These are phyloP conservation scores for Penicillium daleae DNA, from an alignment of 495 filamentous ascomycete species.

Conservation along the genomic window DNA sequence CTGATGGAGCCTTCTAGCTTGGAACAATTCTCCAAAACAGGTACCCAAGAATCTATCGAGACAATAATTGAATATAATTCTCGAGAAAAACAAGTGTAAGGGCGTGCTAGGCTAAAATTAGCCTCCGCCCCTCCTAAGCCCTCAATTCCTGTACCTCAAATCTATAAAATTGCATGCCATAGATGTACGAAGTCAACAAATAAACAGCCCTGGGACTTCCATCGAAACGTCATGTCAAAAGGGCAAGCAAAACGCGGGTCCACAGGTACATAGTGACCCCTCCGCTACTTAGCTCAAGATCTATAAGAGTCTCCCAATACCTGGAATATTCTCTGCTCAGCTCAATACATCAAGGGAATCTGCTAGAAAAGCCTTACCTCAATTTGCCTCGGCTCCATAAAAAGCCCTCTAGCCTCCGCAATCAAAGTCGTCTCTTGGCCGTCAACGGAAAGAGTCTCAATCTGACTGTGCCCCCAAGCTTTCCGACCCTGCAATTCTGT, in stretches of 20 bases:
- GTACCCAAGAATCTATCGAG: too few relatives aligned
- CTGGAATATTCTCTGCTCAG: not conserved
- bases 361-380: slow-evolving; percentile 55
- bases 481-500: slow-evolving; percentile 89
- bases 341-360: not conserved
- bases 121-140: too few relatives aligned
- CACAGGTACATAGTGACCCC: not conserved
- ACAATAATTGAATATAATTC: not conserved
- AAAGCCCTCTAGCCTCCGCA: slow-evolving; percentile 77
- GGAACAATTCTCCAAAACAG: not conserved
- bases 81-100: not conserved
- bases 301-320: not conserved
- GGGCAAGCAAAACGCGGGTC: too few relatives aligned
- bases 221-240: too few relatives aligned
- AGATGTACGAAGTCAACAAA: too few relatives aligned
- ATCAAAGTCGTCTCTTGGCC: slow-evolving; percentile 63
- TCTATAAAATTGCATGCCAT: too few relatives aligned
- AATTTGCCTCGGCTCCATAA: slow-evolving; percentile 82
- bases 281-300: not conserved
- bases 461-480: slow-evolving; percentile 86
- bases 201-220: too few relatives aligned
- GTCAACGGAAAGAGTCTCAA: slow-evolving; percentile 72
- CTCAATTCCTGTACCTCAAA: too few relatives aligned
- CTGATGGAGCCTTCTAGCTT: not conserved
- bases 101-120: too few relatives aligned